Percentiles rank a stretch among this genome's conserved stretches.
Conservation (phyloP, 345 rosid species). For the Rhizophora apiculata region DNA sequence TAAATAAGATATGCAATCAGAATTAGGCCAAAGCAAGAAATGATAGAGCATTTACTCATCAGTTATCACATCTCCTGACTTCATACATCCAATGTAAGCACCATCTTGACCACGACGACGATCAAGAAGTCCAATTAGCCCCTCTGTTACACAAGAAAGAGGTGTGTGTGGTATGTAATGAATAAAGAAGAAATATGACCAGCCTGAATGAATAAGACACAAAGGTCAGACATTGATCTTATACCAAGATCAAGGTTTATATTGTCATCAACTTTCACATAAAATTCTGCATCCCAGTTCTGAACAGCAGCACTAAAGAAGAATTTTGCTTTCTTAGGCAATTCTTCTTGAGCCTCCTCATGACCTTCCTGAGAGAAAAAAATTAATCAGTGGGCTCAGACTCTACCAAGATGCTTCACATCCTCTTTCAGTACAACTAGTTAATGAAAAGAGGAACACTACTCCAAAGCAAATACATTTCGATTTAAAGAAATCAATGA, state of each 20-base stretch:
- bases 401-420: background rate
- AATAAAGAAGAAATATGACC: slow-evolving; percentile 7
- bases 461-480: background rate
- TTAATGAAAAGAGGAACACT: slow-evolving; percentile 1
- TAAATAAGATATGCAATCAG: background rate
- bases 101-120: slow-evolving; percentile 64
- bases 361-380: slow-evolving; percentile 65
- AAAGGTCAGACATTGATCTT: slow-evolving; percentile 15
- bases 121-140: slow-evolving; percentile 68
- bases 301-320: slow-evolving; percentile 87
- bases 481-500: slow-evolving; percentile 9
- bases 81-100: slow-evolving; percentile 94
- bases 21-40: slow-evolving; percentile 12
- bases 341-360: slow-evolving; percentile 92
- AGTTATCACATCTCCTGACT: slow-evolving; percentile 83
- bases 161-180: background rate
- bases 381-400: slow-evolving; percentile 14
- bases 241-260: slow-evolving; percentile 82
- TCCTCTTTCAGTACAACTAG: slow-evolving; percentile 5
- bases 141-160: slow-evolving; percentile 46
- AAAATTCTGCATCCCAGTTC: slow-evolving; percentile 94
- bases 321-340: slow-evolving; percentile 78
- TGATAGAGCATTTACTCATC: slow-evolving; percentile 50
- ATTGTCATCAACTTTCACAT: slow-evolving; percentile 80
- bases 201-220: slow-evolving; percentile 7